Base-by-base conservation (phyloP, 2,329 filamentous ascomycete genomes). In the Aspergillus calidoustus region DNA sequence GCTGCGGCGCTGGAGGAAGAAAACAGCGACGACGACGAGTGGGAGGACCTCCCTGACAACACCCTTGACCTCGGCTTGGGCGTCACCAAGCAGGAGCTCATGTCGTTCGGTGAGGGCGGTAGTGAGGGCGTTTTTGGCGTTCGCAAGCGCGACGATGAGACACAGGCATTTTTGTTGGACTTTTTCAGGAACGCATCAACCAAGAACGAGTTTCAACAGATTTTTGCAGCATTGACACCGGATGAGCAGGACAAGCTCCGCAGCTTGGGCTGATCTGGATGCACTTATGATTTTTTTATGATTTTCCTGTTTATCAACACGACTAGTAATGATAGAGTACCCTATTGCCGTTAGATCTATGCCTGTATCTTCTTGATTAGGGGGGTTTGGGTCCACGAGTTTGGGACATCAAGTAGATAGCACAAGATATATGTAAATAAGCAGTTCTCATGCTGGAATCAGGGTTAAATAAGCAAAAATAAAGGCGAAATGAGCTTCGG, bases 1-100 rank as follows among this genome's bases (percentile, higher is more conserved):
- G 81, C 81, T 1, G 86, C 87, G 0, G 89, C 87, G 2, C 83
- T 86, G 6, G 84, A 84, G 3, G 83, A 87, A 31, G 82, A 85
- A 81, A 78, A 71, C 67, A 90, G 88, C 57, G 88, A 89, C 25
- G 91, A 92, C 60, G 92, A 91, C 61, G 90, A 90, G 30, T 97
- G 94, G 91, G 94, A 98, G 77, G 94, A 97, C 70, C 87, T 96
- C 49, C 86, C 88, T 1, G 87, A 91, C 63, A 86, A 87, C n/a
- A 84, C 86, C 2, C 79, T 96, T 13, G 93, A 96, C 74, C 84
- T 97, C n/a, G 88, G 87, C 47, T 81, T 90, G 13, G 88, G 84
- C 3, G 78, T 83, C 28, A 89, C 86, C 46, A 91, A 91, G 76
- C 82, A 86, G 22, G 91, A 96, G 63, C 84, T 97, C 49, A 96